Base-by-base conservation (phyloP, 148 eudicot species). In the Amaranthus hypochondriacus region DNA sequence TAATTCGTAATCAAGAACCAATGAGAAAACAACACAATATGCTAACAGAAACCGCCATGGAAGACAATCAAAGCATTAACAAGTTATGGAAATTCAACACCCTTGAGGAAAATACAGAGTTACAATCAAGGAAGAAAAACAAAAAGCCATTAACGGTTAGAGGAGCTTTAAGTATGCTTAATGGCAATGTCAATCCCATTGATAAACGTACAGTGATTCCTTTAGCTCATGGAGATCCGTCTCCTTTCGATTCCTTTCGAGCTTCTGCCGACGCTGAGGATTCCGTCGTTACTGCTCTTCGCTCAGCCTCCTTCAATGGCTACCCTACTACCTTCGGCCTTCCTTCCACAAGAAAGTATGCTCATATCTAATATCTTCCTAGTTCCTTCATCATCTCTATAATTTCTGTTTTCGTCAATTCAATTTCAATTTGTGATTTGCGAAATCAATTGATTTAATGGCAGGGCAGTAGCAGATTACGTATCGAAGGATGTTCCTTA, bases 161-260 rank as follows among this genome's bases (percentile, higher is more conserved):
- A 72, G 56, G 42, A 8, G 61, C 67, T 11, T 46, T 78, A 4
- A 10, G 66, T 49, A 61, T 54, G 42, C 4, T 82, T 5, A 63
- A 4, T 2, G 42, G 8, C 14, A 75, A 69, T 5, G 12, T 84
- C 4, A 56, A 81, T 28, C 71, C 77, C 6, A 5, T 62, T 18
- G 84, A 84, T 59, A 6, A 43, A 9, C 77, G 81, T 0, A 42
- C 67, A 3, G 8, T 56, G 0, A 21, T 84, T 61, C 82, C 75
- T 7, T 72, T 84, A 48, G 84, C 80, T 12, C 86, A 81, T 10
- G 84, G 84, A 4, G 87, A 84, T 53, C 87, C 87, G 42, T 66
- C 83, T 0, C 64, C 67, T 1, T 84, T 51, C 57, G 74, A 73
- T 9, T 81, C 76, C 75, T 84, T 84, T 52, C 83, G 79, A 10